phyloP scores from a whole-genome alignment of 164 flowering plant genomes.

The Saururus chinensis region DNA sequence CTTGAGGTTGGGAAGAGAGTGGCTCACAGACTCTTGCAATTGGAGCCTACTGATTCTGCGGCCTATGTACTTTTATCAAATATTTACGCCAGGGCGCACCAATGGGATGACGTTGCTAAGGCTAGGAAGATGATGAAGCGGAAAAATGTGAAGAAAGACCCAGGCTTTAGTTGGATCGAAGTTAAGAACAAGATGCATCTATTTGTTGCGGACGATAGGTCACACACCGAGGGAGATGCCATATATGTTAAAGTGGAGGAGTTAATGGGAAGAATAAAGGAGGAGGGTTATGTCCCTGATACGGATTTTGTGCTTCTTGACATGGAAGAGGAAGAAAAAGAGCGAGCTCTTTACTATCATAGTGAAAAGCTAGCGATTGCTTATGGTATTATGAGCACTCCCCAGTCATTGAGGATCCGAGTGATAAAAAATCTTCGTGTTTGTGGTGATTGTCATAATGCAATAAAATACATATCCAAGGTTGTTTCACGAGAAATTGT shows the following conservation, averaged over 20 bases:
- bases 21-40: constrained; percentile 28
- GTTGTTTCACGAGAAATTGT: constrained; percentile 30
- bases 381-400: constrained; percentile 33
- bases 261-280: constrained; percentile 23
- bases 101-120: constrained; percentile 37
- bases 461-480: constrained; percentile 35
- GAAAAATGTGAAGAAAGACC: constrained; percentile 40
- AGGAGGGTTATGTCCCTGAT: constrained; percentile 40
- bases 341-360: constrained; percentile 31
- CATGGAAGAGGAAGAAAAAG: constrained; percentile 45
- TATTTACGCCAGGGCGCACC: constrained; percentile 41
- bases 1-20: constrained; percentile 33
- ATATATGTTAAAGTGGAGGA: constrained; percentile 38
- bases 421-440: constrained; percentile 43
- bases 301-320: constrained; percentile 32
- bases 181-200: constrained; percentile 43
- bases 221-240: constrained; percentile 31
- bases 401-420: constrained; percentile 21
- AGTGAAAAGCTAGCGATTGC: constrained; percentile 48
- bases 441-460: constrained; percentile 44
- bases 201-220: constrained; percentile 45
- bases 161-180: constrained; percentile 73
- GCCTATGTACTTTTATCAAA: constrained; percentile 55
- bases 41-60: constrained; percentile 47
- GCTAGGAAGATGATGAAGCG: constrained; percentile 45